Evolutionary conservation across 2,329 filamentous ascomycete genomes (phyloP).

Genomic region (Apiospora koreana): DNA sequence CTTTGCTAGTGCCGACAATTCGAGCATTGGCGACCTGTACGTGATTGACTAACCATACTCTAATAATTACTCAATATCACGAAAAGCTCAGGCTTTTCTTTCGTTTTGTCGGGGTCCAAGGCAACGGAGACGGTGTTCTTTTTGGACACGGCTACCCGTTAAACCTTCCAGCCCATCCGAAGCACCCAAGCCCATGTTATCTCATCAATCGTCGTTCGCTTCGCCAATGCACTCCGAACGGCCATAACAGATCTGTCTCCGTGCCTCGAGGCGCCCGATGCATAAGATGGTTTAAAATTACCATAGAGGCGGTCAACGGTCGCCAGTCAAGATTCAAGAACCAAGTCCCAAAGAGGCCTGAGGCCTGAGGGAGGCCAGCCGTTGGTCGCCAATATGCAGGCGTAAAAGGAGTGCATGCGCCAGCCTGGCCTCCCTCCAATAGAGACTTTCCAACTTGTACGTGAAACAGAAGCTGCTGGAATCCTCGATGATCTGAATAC

Average conservation of each 20-base stretch:
- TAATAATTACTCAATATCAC: slow-evolving; percentile 5
- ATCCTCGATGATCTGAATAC: slow-evolving; percentile 21
- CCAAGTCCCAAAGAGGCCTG: background rate
- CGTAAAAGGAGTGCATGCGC: slow-evolving; percentile 21
- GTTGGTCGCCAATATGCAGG: slow-evolving; percentile 8
- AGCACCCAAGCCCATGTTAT: background rate
- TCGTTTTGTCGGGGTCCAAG: background rate
- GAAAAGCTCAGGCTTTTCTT: background rate
- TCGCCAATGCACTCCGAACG: slow-evolving; percentile 4
- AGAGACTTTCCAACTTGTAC: slow-evolving; percentile 20
- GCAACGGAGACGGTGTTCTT: background rate
- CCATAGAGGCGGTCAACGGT: background rate
- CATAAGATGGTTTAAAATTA: background rate
- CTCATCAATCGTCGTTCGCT: background rate
- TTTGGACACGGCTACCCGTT: slow-evolving; percentile 8
- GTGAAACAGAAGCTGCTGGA: slow-evolving; percentile 43
- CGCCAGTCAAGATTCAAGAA: background rate
- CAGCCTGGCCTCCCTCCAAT: slow-evolving; percentile 36
- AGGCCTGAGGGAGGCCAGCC: background rate
- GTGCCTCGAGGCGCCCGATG: slow-evolving; percentile 1
- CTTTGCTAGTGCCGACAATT: background rate
- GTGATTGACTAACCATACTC: background rate
- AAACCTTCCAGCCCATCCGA: background rate
- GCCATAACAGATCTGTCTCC: background rate
- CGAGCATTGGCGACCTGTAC: background rate